Conservation (phyloP, 225 moss, liverwort and hornwort species). For the Marchantia polymorpha region DNA sequence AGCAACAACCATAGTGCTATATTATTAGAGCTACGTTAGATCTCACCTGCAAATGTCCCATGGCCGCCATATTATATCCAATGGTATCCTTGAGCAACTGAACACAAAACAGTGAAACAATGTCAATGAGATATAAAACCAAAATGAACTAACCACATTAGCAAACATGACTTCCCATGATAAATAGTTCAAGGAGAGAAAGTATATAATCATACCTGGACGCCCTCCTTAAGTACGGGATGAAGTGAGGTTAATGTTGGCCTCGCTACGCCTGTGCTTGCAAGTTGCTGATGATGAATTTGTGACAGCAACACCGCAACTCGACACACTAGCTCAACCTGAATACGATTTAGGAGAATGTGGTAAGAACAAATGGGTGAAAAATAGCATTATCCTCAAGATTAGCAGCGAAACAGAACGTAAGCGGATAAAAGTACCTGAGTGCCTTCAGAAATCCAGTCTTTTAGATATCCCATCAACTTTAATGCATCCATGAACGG, state of each 20-base stretch:
- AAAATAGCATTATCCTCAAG: neutral
- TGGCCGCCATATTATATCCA: slow-evolving; percentile 86
- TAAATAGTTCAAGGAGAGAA: neutral
- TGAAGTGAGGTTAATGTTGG: slow-evolving; percentile 67
- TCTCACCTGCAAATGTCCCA: slow-evolving; percentile 81
- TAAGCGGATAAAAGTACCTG: slow-evolving; percentile 48
- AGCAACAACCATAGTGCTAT: neutral
- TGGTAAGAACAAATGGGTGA: neutral
- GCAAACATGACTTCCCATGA: no score
- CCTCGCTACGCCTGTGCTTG: slow-evolving; percentile 70
- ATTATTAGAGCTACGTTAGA: neutral
- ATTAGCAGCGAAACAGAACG: neutral
- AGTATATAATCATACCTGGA: slow-evolving; percentile 55
- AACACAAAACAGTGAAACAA: slow-evolving; percentile 23
- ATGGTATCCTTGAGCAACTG: slow-evolving; percentile 89
- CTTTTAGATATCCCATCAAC: slow-evolving; percentile 77
- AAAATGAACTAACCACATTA: no score
- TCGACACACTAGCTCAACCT: slow-evolving; percentile 95
- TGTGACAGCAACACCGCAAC: slow-evolving; percentile 79
- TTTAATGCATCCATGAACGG: slow-evolving; percentile 95
- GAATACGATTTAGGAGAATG: neutral
- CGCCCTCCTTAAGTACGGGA: slow-evolving; percentile 64
- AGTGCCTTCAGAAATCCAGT: slow-evolving; percentile 69
- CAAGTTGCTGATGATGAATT: slow-evolving; percentile 95
- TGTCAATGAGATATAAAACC: neutral